Evolutionary conservation across 345 rosid species (phyloP).

Genomic region (Populus simonii): DNA sequence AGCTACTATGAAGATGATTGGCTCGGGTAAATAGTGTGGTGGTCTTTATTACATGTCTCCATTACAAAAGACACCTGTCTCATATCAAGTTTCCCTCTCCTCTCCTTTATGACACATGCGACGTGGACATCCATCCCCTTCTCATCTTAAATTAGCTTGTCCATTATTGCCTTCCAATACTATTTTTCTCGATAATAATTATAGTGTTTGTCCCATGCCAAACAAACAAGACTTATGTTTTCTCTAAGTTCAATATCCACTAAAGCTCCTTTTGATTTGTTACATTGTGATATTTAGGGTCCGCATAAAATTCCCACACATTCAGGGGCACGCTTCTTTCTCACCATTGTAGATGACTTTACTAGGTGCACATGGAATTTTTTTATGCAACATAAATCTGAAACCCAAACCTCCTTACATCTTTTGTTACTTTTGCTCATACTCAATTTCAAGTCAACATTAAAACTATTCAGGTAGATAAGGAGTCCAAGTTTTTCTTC

Average conservation of each 20-base stretch:
- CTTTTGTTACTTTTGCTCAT: background rate
- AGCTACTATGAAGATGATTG: background rate
- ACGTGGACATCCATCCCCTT: background rate
- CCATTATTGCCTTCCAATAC: background rate
- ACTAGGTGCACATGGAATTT: background rate
- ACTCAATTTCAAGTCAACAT: background rate
- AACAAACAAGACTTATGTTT: background rate
- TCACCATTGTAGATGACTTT: background rate
- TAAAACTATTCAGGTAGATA: background rate
- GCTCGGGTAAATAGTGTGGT: background rate
- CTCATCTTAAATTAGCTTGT: background rate
- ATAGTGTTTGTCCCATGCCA: background rate
- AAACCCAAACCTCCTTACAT: background rate
- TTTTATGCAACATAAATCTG: background rate
- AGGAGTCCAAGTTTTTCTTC: background rate
- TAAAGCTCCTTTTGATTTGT: background rate
- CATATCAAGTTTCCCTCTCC: background rate
- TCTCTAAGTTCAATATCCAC: background rate
- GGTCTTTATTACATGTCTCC: background rate
- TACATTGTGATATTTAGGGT: background rate
- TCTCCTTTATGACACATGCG: background rate
- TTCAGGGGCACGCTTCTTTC: background rate
- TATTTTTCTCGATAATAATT: background rate
- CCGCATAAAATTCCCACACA: background rate
- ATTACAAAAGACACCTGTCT: rapidly evolving